phyloP scores from a whole-genome alignment of 2,329 filamentous ascomycete genomes.

The Pleomassaria siparia region DNA sequence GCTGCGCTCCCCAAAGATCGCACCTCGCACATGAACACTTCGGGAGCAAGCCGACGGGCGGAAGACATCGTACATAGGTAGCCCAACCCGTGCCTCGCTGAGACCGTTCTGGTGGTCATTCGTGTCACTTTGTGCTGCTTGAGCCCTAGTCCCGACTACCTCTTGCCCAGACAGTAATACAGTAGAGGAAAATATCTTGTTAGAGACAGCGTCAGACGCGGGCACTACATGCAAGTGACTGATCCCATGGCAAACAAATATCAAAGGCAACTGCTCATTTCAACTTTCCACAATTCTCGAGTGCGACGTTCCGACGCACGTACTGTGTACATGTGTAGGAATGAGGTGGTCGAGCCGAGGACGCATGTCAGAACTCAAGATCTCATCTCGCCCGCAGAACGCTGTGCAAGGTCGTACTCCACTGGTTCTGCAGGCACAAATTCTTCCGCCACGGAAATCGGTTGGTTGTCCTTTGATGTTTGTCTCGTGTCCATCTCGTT shows the following conservation, averaged over 20 bases:
- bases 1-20: slow-evolving; percentile 6
- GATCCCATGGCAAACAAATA: too few species aligned
- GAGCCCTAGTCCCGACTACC: too few species aligned
- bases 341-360: slow-evolving; percentile 5
- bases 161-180: neutral
- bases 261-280: neutral
- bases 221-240: too few species aligned
- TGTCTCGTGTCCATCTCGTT: slow-evolving; percentile 3
- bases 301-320: neutral
- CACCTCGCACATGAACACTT: slow-evolving; percentile 5
- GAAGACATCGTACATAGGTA: slow-evolving; percentile 5
- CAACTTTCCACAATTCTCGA: neutral
- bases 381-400: slow-evolving; percentile 20
- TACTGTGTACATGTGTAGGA: slow-evolving; percentile 6
- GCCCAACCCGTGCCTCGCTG: slow-evolving; percentile 7
- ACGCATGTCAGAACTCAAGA: slow-evolving; percentile 32
- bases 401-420: slow-evolving; percentile 28
- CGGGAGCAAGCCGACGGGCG: slow-evolving; percentile 4
- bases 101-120: neutral
- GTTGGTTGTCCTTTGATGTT: slow-evolving; percentile 7
- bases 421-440: slow-evolving; percentile 20
- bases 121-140: neutral
- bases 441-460: slow-evolving; percentile 4
- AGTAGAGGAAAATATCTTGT: too few species aligned
- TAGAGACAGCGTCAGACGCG: too few species aligned